Conservation (phyloP, 495 filamentous ascomycete species). For the Talaromyces stipitatus region DNA sequence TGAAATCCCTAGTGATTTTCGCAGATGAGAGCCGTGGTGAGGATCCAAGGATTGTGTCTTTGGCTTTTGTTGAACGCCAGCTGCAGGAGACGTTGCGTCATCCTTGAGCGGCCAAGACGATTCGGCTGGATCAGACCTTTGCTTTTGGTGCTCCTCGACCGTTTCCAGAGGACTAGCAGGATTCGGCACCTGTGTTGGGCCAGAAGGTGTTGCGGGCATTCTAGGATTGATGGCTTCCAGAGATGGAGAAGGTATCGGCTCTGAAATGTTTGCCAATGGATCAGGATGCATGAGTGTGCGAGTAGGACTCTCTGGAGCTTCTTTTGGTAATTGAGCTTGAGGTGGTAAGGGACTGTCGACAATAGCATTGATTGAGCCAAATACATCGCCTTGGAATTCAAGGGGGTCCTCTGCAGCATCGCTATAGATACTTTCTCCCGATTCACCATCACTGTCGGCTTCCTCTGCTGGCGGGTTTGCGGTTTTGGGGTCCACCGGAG, state of each 20-base stretch:
- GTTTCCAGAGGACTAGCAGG: constrained; percentile 1
- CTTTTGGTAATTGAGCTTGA: constrained; percentile 1
- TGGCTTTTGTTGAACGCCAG: background rate
- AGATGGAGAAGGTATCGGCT: background rate
- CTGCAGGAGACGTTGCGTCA: background rate
- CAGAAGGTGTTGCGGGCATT: constrained; percentile 6
- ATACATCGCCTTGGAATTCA: constrained; percentile 63
- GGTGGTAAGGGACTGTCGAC: constrained; percentile 49
- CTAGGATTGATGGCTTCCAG: constrained; percentile 1
- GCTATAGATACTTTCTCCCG: constrained; percentile 67
- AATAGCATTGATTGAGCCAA: constrained; percentile 78
- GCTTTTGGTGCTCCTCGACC: background rate
- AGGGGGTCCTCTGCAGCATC: constrained; percentile 77
- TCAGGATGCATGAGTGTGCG: background rate
- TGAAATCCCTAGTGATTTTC: background rate
- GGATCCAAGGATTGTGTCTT: background rate
- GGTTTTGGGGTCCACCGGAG: background rate
- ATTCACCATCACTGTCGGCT: constrained; percentile 37
- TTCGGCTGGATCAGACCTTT: background rate
- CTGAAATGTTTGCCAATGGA: background rate
- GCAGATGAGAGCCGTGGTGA: constrained; percentile 5
- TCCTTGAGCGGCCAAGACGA: constrained; percentile 4
- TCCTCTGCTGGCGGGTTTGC: background rate
- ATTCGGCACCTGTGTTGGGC: background rate
- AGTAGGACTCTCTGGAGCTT: constrained; percentile 5